A percentile compares a stretch with the other conserved stretches of the same genome.
These are phyloP conservation scores for Ophiostoma sp. DNA, from an alignment of 2,329 filamentous ascomycete genomes.

Conservation along the genomic window DNA sequence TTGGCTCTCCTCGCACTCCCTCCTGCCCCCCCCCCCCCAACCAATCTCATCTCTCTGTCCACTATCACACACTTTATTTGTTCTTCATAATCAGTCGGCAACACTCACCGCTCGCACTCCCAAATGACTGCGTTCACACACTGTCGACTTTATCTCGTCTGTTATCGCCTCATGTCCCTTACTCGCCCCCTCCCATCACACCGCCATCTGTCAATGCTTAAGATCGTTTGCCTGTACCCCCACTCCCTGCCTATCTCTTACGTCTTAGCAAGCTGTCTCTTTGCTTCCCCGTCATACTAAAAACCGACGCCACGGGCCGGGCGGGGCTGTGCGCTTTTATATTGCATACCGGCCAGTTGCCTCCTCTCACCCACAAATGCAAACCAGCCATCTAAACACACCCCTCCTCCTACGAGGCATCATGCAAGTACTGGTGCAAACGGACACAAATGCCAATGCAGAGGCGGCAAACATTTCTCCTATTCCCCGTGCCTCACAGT, in stretches of 20 bases:
- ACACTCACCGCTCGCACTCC: background rate
- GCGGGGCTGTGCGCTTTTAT: background rate
- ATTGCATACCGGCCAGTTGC: background rate
- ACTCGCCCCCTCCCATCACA: conserved; percentile 16
- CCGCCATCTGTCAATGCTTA: conserved; percentile 17
- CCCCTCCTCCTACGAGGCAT: background rate
- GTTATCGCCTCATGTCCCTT: background rate
- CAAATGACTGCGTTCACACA: background rate
- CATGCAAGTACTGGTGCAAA: background rate
- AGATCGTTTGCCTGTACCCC: conserved; percentile 1
- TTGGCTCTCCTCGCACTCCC: background rate
- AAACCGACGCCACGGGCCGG: conserved; percentile 18
- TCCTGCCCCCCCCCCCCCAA: background rate
- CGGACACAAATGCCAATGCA: background rate
- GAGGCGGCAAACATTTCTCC: background rate
- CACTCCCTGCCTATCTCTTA: background rate
- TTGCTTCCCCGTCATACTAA: background rate
- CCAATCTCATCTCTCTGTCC: background rate
- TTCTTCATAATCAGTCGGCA: background rate
- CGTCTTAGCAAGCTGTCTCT: background rate
- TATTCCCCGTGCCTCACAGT: background rate
- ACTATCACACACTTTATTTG: background rate
- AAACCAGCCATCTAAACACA: background rate
- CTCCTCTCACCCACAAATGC: background rate
- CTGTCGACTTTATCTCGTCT: background rate